Evolutionary conservation across 2,329 filamentous ascomycete species (phyloP).

Genomic region (Ceratocystis harringtonii): DNA sequence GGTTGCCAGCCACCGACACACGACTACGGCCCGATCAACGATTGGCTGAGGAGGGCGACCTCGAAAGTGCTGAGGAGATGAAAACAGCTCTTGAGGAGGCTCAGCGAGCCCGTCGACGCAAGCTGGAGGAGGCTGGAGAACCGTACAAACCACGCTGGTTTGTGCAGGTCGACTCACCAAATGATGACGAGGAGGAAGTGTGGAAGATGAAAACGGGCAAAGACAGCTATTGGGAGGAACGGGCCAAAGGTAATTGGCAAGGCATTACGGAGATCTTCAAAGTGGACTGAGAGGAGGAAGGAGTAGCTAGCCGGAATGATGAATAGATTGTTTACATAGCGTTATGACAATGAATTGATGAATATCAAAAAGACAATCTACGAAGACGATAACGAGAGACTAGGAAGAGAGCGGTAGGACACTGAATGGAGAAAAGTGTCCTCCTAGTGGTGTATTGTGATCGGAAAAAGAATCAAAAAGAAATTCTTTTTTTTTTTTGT

Average conservation of each 20-base stretch:
- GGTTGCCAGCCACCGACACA: constrained; percentile 67
- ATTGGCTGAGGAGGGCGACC: constrained; percentile 62
- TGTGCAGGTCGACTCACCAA: constrained; percentile 41
- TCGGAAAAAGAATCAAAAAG: neutral
- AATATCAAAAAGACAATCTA: neutral
- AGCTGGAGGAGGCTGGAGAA: constrained; percentile 61
- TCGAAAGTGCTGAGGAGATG: constrained; percentile 69
- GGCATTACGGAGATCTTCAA: constrained; percentile 39
- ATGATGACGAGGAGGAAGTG: constrained; percentile 47
- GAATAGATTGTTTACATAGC: neutral
- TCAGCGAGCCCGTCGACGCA: constrained; percentile 59
- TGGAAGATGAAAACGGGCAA: constrained; percentile 67
- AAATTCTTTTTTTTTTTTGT: too few relatives aligned
- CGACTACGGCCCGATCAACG: constrained; percentile 77
- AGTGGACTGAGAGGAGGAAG: constrained; percentile 12
- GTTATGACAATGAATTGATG: constrained; percentile 6
- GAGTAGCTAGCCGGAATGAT: neutral
- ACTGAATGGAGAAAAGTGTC: too few relatives aligned
- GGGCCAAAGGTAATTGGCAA: constrained; percentile 51
- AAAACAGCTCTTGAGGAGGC: constrained; percentile 77
- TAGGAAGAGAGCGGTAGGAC: neutral
- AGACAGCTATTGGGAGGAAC: constrained; percentile 88
- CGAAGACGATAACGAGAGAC: neutral
- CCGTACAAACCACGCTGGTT: constrained; percentile 74
- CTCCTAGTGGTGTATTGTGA: neutral